Evolutionary conservation across 257 asterid species (phyloP), one percentile per base, ranked within the genome.

Genomic region (Gynochthodes officinalis): DNA sequence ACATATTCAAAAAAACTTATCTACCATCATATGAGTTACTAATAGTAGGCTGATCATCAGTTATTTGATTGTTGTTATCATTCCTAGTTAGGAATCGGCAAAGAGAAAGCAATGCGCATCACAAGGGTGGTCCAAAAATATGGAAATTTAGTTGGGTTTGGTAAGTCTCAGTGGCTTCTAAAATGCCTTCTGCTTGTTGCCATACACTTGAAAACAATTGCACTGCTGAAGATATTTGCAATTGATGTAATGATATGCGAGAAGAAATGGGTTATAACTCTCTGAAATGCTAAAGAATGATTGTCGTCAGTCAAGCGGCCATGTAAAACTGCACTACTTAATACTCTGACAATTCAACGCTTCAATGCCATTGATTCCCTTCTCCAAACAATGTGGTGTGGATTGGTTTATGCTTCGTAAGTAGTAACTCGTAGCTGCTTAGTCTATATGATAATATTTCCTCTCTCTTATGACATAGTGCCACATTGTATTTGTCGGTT

Each of bases 101-200:
- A 89, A 80, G 90, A 90, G 79, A 92, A 88, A 85, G 96, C 93
- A 69, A 61, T 72, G 83, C 81, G 83, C 53, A 83, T 92, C 70
- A 83, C 88, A 32, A 55, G 55, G 2, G 64, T 78, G 73, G 86
- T 90, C 68, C 91, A 84, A 78, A 87, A 76, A 82, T 89, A 90
- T 78, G 97, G 97, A 76, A 87, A 92, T 83, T 92, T 90, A 70
- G 87, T 88, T 75, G 97, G 98, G 55, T 87, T 90, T 76, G 95
- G 98, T 92, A 80, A 87, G 97, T 84, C 79, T 21, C 63, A 62
- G 63, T 48, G 54, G 50, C 48, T 12, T 23, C 1, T 53, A 39
- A 42, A 23, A 48, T 48, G 39, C 54, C 21, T 63, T 14, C 53
- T 66, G 23, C 39, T 6, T n/a, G 15, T 37, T 75, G 54, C 64